These are phyloP conservation scores for Backusella westeae DNA, from an alignment of 192 early-diverging fungal species.

Conservation along the genomic window DNA sequence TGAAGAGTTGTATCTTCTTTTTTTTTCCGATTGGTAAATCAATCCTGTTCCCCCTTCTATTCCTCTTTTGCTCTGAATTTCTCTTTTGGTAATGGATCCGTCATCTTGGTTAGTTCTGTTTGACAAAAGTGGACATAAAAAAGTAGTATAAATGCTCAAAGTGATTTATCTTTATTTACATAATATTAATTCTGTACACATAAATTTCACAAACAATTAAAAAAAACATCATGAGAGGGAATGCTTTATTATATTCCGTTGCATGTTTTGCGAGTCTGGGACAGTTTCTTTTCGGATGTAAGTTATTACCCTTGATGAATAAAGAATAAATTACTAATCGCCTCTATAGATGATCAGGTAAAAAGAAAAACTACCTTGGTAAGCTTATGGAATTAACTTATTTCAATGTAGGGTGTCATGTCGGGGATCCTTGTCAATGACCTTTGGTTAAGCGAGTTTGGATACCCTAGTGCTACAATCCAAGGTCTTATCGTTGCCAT, in stretches of 20 bases:
- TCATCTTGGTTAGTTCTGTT: not conserved
- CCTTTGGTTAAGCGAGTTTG: not conserved
- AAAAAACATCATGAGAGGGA: not conserved
- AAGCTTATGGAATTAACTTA: too few relatives aligned
- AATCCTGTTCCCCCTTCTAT: not conserved
- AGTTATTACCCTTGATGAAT: not conserved
- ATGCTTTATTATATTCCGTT: constrained; percentile 15
- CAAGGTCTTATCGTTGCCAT: constrained; percentile 13
- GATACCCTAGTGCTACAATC: constrained; percentile 7
- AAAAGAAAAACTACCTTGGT: too few relatives aligned
- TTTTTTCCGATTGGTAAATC: not conserved
- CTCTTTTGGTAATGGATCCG: not conserved
- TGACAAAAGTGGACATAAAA: not conserved
- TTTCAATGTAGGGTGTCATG: constrained; percentile 32
- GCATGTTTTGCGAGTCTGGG: constrained; percentile 38
- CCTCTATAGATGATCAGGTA: constrained; percentile 31
- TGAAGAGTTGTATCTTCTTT: not conserved
- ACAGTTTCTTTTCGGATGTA: constrained; percentile 50
- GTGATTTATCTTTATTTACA: not conserved
- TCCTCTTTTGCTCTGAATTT: not conserved
- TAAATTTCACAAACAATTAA: not conserved
- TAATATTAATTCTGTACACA: not conserved
- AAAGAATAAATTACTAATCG: not conserved
- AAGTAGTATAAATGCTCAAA: not conserved
- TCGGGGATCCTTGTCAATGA: constrained; percentile 38